These are phyloP conservation scores for Botrytis byssoidea DNA, from an alignment of 2,329 filamentous ascomycete genomes.

Conservation along the genomic window DNA sequence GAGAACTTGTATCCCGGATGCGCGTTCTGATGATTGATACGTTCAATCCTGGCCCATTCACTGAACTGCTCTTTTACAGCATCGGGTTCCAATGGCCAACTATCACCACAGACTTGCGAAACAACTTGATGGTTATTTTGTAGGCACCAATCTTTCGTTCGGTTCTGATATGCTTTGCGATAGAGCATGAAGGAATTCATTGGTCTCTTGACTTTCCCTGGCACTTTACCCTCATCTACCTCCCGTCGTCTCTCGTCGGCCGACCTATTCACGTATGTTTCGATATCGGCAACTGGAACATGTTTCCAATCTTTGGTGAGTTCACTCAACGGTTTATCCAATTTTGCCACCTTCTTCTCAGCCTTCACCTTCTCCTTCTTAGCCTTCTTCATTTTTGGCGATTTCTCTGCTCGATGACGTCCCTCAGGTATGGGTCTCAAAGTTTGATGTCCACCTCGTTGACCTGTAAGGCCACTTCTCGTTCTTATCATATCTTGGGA, in stretches of 20 bases:
- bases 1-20: slow-evolving; percentile 95
- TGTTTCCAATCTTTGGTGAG: slow-evolving; percentile 61
- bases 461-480: slow-evolving; percentile 34
- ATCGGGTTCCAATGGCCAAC: slow-evolving; percentile 80
- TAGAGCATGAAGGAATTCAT: slow-evolving; percentile 99
- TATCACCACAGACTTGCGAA: slow-evolving; percentile 80
- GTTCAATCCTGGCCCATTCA: slow-evolving; percentile 74
- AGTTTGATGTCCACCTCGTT: slow-evolving; percentile 29
- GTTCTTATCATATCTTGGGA: slow-evolving; percentile 35
- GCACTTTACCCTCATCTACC: slow-evolving; percentile 63
- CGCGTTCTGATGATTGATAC: slow-evolving; percentile 78
- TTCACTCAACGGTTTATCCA: slow-evolving; percentile 68
- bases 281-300: slow-evolving; percentile 73
- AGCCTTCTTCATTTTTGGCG: slow-evolving; percentile 40
- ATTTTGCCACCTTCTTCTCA: slow-evolving; percentile 50
- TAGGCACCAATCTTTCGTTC: slow-evolving; percentile 75
- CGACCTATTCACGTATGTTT: slow-evolving; percentile 72
- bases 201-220: slow-evolving; percentile 79
- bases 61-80: slow-evolving; percentile 73
- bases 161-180: slow-evolving; percentile 84
- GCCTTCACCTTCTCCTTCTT: slow-evolving; percentile 44
- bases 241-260: slow-evolving; percentile 65
- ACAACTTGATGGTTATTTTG: slow-evolving; percentile 94
- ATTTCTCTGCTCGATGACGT: slow-evolving; percentile 30
- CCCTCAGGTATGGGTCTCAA: slow-evolving; percentile 35